Evolutionary conservation across 371 early-diverging fungal species (phyloP), one percentile per base, ranked within the genome.

Genomic region (Mortierella sp.): DNA sequence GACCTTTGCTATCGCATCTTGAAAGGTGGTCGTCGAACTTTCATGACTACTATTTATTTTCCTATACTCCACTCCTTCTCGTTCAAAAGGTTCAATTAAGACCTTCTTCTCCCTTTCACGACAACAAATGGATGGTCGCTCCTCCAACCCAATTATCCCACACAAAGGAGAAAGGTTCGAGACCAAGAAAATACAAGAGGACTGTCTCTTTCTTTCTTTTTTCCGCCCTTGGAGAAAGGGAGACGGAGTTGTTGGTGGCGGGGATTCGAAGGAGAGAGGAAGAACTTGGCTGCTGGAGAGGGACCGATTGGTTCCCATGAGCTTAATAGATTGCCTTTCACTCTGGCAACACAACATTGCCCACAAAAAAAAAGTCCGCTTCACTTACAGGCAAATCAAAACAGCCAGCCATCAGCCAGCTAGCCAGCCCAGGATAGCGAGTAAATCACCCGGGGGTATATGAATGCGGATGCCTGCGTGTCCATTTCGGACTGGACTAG

Each of bases 271-370:
- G 59, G 14, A 5, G 31, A 2, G 19, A 53, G 9, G n/a, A 40
- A 54, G 54, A 21, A 9, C 9, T 34, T 67, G 43, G 54, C 21
- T 54, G 54, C 67, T 67, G 67, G 67, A 67, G 67, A 19, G 67
- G 21, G 67, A 37, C 67, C 67, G 67, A 67, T 67, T 67, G 67
- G 67, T 40, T 67, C 67, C 67, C 67, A 67, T 67, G 67, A 67
- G 67, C 67, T 67, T 67, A 67, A 37, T 67, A 67, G 61, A 61
- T 61, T 61, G 61, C 31, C 61, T 59, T 11, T 55, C 9, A 9
- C 53, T 40, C 4, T 6, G 43, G 43, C 43, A 40, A 2, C 6
- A 40, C 43, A 4, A 50, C 50, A 50, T 14, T 16, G 50, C 50
- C 50, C 50, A 50, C 50, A 50, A 13, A 46, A 54, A 50, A 16